Base-by-base conservation (phyloP, 768 basidiomycete species). In the Paxillus involutus region DNA sequence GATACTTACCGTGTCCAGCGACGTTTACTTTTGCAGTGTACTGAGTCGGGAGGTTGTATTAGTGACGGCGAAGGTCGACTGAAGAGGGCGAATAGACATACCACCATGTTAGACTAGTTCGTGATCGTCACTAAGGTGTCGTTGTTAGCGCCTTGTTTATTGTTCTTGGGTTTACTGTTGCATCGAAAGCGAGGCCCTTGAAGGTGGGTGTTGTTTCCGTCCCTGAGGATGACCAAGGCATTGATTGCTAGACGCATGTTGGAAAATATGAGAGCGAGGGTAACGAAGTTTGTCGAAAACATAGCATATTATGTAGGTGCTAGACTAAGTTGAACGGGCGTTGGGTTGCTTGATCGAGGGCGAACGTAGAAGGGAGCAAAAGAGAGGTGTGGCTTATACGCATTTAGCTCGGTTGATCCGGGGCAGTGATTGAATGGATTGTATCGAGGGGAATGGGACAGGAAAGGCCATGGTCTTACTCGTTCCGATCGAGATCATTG, bases 211-310 rank as follows among this genome's bases (percentile, higher is more conserved):
- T 11, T 14, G 35, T 36, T 50, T 3, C 16, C 46, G 42, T 52
- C 40, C n/a, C 6, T 37, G 13, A 49, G 58, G 42, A 61, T 64
- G 51, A 49, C 32, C 52, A 57, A 56, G 16, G 64, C 64, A 56
- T 55, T 52, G 67, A 67, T 71, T 67, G 60, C 67, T 67, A 69
- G 67, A 71, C 71, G 69, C 67, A 60, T 55, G 52, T 60, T 45
- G 21, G 53, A 60, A 55, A n/a, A n/a, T n/a, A n/a, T n/a, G n/a
- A n/a, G n/a, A n/a, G n/a, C n/a, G n/a, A n/a, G n/a, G n/a, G n/a
- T n/a, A n/a, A n/a, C n/a, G n/a, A n/a, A n/a, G n/a, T n/a, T n/a
- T n/a, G n/a, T n/a, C n/a, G n/a, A n/a, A 52, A 53, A 46, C 67
- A 69, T 69, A 47, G 29, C 24, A 0, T 36, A 30, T 47, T 19